Evolutionary conservation across 495 filamentous ascomycete genomes (phyloP), one percentile per base, ranked within the genome.

Genomic region (Chaetomidium leptoderma): DNA sequence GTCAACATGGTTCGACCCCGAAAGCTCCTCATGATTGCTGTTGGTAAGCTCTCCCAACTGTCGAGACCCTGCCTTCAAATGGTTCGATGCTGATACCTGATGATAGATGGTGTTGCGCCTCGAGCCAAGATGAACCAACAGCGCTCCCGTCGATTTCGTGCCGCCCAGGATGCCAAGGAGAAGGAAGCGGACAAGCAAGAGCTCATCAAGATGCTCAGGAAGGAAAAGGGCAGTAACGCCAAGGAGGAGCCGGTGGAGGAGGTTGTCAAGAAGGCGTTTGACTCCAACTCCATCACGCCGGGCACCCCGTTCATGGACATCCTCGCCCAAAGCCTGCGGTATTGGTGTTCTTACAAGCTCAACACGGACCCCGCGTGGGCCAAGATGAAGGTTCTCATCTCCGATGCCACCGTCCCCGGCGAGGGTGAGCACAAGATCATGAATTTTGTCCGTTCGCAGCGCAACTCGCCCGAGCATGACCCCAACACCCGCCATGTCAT

Each of bases 341-440:
- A 96, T 70, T 99, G 93, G 92, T 87, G 87, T 70, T 82, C 90
- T 3, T 97, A 96, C 71, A 99, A 99, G 75, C 84, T 96, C 50
- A 96, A 95, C 71, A 95, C 89, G 33, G 93, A 99, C 71, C 91
- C 93, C 23, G 86, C 85, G n/a, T 98, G 93, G 93, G 88, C 87
- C 58, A 91, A 92, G 75, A 82, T 96, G 68, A 97, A 97, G 82
- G 84, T 97, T 66, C 91, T 99, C 67, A 96, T 99, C 64, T 97
- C 93, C 7, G 93, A 99, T 76, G 91, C 93, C 37, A 95, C 91
- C 0, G 93, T 99, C 19, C 93, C 93, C 36, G 93, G 93, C 63
- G 93, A 99, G 73, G 93, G 93, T 69, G 93, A 99, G 70, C 93
- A 99, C 72, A 99, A 99, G 76, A 97, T 99, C 62, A 99, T 99